These are phyloP conservation scores for Russula compacta DNA, from an alignment of 768 basidiomycete species.

Conservation along the genomic window DNA sequence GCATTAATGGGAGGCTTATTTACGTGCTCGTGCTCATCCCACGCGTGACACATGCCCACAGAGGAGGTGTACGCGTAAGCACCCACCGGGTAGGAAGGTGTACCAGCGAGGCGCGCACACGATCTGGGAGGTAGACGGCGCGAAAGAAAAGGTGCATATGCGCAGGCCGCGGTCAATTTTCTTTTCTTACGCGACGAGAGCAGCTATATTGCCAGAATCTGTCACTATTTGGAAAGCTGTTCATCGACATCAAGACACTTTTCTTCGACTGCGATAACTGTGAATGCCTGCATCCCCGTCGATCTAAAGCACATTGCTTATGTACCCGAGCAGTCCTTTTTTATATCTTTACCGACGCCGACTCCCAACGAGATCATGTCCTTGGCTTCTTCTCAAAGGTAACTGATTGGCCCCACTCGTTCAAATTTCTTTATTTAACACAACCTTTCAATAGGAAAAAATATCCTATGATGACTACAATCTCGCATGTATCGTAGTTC, in stretches of 20 bases:
- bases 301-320: not conserved
- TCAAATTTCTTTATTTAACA: not conserved
- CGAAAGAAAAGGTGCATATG: constrained; percentile 60
- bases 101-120: constrained; percentile 83
- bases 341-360: constrained; percentile 85
- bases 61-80: constrained; percentile 57
- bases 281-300: constrained; percentile 29
- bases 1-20: not conserved
- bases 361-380: constrained; percentile 69
- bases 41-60: constrained; percentile 22
- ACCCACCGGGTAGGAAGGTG: constrained; percentile 84
- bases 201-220: constrained; percentile 96
- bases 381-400: constrained; percentile 72
- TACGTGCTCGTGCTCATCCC: not conserved
- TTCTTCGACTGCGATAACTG: constrained; percentile 88
- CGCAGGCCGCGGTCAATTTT: not conserved
- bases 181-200: not conserved
- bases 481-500: constrained; percentile 89
- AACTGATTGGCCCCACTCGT: not conserved
- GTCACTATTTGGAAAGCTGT: constrained; percentile 94
- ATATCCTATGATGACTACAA: constrained; percentile 95
- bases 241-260: constrained; percentile 95
- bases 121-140: constrained; percentile 96
- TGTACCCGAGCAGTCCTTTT: constrained; percentile 55
- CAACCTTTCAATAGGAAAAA: constrained; percentile 59